A percentile compares a stretch with the other conserved stretches of the same genome.
Evolutionary conservation across 306 rosid species (phyloP).

Genomic region (Glycine latifolia): DNA sequence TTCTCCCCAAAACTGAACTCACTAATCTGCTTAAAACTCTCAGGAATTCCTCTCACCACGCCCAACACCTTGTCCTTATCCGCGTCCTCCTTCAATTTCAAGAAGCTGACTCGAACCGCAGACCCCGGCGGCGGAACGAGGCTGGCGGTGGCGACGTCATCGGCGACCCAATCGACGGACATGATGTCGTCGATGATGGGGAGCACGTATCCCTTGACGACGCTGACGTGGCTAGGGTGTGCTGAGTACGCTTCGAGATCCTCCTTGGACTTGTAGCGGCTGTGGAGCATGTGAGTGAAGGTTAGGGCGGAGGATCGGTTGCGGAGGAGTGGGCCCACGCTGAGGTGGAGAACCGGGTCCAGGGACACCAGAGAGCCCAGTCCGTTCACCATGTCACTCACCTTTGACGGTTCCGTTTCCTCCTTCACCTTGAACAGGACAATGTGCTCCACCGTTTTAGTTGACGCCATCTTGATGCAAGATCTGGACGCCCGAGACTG

Average conservation of each 20-base stretch:
- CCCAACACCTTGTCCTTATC: conserved; percentile 57
- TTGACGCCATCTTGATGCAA: conserved; percentile 50
- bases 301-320: conserved; percentile 64
- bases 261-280: conserved; percentile 75
- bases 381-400: conserved; percentile 63
- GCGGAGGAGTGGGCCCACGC: conserved; percentile 75
- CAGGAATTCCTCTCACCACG: conserved; percentile 65
- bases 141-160: conserved; percentile 29
- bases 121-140: conserved; percentile 61
- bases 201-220: conserved; percentile 70
- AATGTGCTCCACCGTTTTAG: conserved; percentile 67
- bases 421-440: conserved; percentile 88
- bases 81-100: conserved; percentile 74
- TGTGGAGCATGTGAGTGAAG: conserved; percentile 90
- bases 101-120: conserved; percentile 61
- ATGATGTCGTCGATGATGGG: conserved; percentile 82
- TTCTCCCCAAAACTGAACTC: conserved; percentile 75
- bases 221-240: conserved; percentile 71
- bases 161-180: conserved; percentile 90
- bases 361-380: conserved; percentile 67
- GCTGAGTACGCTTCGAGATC: conserved; percentile 65
- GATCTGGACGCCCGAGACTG: conserved; percentile 3
- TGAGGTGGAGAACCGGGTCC: conserved; percentile 66
- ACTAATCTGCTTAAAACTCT: conserved; percentile 54
- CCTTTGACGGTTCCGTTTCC: conserved; percentile 67